Evolutionary conservation across 352 stramenopile genomes (phyloP), one percentile per base, ranked within the genome.

Genomic region (Phytophthora europaea): DNA sequence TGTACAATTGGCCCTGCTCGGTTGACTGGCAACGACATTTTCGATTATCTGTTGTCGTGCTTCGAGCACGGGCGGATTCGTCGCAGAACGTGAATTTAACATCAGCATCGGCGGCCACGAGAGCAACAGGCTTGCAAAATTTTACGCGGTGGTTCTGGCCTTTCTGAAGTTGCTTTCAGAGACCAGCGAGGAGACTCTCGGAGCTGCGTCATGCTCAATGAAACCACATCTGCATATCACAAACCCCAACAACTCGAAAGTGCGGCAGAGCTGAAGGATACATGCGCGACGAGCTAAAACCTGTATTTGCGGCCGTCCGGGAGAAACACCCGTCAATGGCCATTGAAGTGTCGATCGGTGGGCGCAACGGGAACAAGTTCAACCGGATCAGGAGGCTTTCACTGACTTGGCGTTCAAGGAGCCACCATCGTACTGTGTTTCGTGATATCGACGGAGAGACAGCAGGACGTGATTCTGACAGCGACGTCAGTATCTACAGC

Each of bases 231-330:
- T 67, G 22, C 34, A 26, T 22, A 13, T 67, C 31, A 22, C 23
- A 20, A 67, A 67, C 36, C 60, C 60, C 18, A 59, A 67, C 48
- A 23, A 67, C 2, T 40, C 47, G 10, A 67, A 40, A 45, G 33
- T 59, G 6, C 8, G 22, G 22, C 47, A 22, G 7, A 33, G 23
- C 47, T 15, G 48, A 56, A 16, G 23, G 18, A 4, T 67, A 67
- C 31, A 59, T 67, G 60, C 22, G 47, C n/a, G 60, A 67, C 15
- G 16, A 66, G 10, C n/a, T 59, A 4, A 67, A 48, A 23, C 60
- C 60, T 36, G 10, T 51, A 6, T 34, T 61, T 12, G 20, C 10
- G 6, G 6, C 10, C 22, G 33, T 34, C 13, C 10, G 40, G 20
- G 34, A 18, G n/a, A 61, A 61, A 13, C 55, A 61, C n/a, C 55